Percentiles rank a stretch among this genome's conserved stretches.
Conservation (phyloP, 148 eudicot species). For the Fagopyrum homotropicum region DNA sequence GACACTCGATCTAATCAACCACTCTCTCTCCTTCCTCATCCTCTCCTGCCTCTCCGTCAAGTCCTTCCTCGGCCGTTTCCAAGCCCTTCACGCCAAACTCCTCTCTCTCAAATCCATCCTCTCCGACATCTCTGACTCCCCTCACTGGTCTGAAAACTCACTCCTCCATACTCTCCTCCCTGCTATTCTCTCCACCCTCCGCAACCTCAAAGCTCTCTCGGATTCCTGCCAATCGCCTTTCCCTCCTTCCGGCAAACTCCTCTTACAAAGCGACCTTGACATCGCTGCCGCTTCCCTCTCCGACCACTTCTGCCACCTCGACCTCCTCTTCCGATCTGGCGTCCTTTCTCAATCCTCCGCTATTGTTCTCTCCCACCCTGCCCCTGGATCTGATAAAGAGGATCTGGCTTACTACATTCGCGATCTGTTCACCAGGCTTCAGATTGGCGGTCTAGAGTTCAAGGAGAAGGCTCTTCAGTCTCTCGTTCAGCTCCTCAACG, state of each 20-base stretch:
- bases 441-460: slow-evolving; percentile 54
- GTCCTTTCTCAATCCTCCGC: slow-evolving; percentile 48
- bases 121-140: slow-evolving; percentile 35
- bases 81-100: slow-evolving; percentile 37
- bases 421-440: slow-evolving; percentile 50
- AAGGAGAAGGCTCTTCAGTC: slow-evolving; percentile 52
- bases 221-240: slow-evolving; percentile 27
- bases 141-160: slow-evolving; percentile 47
- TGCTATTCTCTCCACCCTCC: slow-evolving; percentile 13
- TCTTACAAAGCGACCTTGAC: slow-evolving; percentile 64
- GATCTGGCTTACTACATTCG: slow-evolving; percentile 40
- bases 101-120: slow-evolving; percentile 30
- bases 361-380: slow-evolving; percentile 50
- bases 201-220: slow-evolving; percentile 29
- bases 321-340: slow-evolving; percentile 50
- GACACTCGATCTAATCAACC: slow-evolving; percentile 23
- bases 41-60: slow-evolving; percentile 36
- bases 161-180: slow-evolving; percentile 27
- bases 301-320: slow-evolving; percentile 35
- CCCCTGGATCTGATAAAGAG: slow-evolving; percentile 28
- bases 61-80: slow-evolving; percentile 52
- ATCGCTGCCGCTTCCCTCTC: slow-evolving; percentile 52
- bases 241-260: slow-evolving; percentile 33
- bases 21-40: slow-evolving; percentile 37
- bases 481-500: slow-evolving; percentile 26